Conservation (phyloP, 352 stramenopile species). For the Globisporangium apiculatum region DNA sequence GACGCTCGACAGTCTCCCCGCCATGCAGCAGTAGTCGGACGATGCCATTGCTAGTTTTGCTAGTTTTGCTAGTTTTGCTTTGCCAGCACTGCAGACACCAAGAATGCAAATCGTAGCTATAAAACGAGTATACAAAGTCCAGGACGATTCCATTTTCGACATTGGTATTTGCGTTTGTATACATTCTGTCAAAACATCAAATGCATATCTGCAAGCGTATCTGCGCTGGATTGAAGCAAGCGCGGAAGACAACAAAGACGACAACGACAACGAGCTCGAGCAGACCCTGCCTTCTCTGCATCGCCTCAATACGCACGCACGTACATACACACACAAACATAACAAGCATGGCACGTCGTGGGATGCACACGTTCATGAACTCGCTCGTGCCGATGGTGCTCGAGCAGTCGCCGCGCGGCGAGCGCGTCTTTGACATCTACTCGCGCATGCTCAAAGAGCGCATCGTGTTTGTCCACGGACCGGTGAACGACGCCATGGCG, state of each 20-base stretch:
- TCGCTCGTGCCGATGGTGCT: constrained; percentile 92
- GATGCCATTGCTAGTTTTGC: too few species aligned
- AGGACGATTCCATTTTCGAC: too few species aligned
- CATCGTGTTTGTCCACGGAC: constrained; percentile 96
- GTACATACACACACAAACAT: neutral
- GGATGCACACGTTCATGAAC: constrained; percentile 50
- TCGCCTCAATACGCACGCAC: neutral
- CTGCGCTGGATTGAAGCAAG: neutral
- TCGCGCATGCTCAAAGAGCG: constrained; percentile 96
- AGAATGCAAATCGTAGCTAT: too few species aligned
- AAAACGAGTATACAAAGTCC: too few species aligned
- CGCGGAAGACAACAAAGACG: neutral
- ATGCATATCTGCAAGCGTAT: neutral
- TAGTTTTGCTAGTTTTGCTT: too few species aligned
- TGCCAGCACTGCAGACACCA: too few species aligned
- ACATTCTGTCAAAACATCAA: too few species aligned
- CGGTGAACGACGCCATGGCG: constrained; percentile 87
- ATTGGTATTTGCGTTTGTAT: too few species aligned
- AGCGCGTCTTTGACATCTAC: constrained; percentile 98
- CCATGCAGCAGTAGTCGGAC: neutral
- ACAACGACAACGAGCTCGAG: neutral
- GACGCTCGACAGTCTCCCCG: constrained; percentile 46
- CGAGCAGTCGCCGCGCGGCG: constrained; percentile 88
- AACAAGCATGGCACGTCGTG: constrained; percentile 20
- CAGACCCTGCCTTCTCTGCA: neutral